These are phyloP conservation scores for Euryodendron excelsum DNA, from an alignment of 148 eudicot species.

Conservation along the genomic window DNA sequence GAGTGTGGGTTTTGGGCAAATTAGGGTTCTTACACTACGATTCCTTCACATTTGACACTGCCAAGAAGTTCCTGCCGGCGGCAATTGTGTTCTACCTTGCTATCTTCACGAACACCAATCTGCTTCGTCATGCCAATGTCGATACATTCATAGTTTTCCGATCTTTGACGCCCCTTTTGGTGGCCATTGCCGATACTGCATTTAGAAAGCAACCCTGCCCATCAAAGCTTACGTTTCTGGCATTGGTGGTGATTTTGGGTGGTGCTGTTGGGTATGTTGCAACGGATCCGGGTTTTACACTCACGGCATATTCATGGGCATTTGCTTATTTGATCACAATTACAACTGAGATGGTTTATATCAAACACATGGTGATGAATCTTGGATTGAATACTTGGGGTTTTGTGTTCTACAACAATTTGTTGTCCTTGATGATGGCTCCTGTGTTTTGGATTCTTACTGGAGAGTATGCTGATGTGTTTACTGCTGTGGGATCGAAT, in stretches of 20 bases:
- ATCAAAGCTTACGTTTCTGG: conserved; percentile 67
- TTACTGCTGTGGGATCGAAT: conserved; percentile 40
- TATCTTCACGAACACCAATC: conserved; percentile 86
- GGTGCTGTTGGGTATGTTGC: conserved; percentile 95
- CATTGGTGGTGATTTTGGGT: conserved; percentile 69
- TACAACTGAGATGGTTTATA: conserved; percentile 94
- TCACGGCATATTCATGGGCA: conserved; percentile 95
- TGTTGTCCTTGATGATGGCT: conserved; percentile 91
- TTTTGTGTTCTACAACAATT: conserved; percentile 82
- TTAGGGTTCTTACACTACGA: conserved; percentile 76
- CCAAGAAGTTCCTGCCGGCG: conserved; percentile 94
- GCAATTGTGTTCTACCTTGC: conserved; percentile 84
- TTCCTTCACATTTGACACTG: conserved; percentile 56
- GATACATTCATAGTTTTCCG: conserved; percentile 93
- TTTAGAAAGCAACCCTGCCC: conserved; percentile 94
- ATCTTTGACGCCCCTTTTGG: conserved; percentile 83
- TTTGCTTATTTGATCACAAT: conserved; percentile 83
- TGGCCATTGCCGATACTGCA: conserved; percentile 82
- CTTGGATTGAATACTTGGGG: conserved; percentile 98
- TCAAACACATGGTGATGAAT: conserved; percentile 97
- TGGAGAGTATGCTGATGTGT: conserved; percentile 86
- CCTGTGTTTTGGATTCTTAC: conserved; percentile 80
- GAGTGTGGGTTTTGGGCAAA: conserved; percentile 90
- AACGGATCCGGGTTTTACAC: conserved; percentile 77
- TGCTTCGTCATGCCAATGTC: conserved; percentile 93